Percentiles rank a stretch among this genome's conserved stretches.
phyloP scores from a whole-genome alignment of 371 early-diverging fungal genomes.

The Mucor sp. region DNA sequence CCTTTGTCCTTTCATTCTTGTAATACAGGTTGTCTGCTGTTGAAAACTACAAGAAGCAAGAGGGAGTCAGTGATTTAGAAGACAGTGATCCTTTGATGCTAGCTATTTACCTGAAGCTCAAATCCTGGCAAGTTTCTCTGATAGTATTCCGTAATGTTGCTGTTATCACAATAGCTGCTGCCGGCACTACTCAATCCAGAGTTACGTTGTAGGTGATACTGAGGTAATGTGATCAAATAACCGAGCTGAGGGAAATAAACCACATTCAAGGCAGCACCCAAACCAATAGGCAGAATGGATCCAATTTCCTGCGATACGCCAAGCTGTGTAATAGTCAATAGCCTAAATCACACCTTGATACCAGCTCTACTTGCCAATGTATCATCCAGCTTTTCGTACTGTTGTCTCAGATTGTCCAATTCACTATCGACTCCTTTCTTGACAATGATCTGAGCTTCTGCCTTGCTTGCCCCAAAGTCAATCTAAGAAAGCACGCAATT shows the following conservation, averaged over 20 bases:
- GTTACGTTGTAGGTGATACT: constrained; percentile 27
- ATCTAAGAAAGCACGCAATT: constrained; percentile 59
- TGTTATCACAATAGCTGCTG: not conserved
- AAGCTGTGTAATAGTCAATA: constrained; percentile 33
- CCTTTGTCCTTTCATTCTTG: constrained; percentile 68
- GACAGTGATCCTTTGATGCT: not conserved
- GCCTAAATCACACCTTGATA: not conserved
- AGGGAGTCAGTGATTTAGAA: not conserved
- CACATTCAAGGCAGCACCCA: constrained; percentile 63
- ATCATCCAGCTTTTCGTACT: constrained; percentile 58
- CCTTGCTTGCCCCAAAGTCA: constrained; percentile 69
- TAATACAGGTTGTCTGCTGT: constrained; percentile 72
- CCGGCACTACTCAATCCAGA: constrained; percentile 39
- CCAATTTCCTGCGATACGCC: constrained; percentile 65
- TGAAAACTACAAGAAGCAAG: constrained; percentile 56
- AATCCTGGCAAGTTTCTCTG: constrained; percentile 11
- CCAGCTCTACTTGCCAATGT: constrained; percentile 38
- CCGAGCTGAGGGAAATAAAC: constrained; percentile 87
- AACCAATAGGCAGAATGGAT: constrained; percentile 46
- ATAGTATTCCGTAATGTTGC: constrained; percentile 8
- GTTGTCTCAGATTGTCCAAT: constrained; percentile 63
- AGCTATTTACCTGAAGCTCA: constrained; percentile 25
- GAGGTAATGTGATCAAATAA: constrained; percentile 72
- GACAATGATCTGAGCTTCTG: constrained; percentile 60
- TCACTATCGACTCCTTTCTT: constrained; percentile 64